Evolutionary conservation across 1,139 yeast species (phyloP).

Genomic region (Taphrina confusa): DNA sequence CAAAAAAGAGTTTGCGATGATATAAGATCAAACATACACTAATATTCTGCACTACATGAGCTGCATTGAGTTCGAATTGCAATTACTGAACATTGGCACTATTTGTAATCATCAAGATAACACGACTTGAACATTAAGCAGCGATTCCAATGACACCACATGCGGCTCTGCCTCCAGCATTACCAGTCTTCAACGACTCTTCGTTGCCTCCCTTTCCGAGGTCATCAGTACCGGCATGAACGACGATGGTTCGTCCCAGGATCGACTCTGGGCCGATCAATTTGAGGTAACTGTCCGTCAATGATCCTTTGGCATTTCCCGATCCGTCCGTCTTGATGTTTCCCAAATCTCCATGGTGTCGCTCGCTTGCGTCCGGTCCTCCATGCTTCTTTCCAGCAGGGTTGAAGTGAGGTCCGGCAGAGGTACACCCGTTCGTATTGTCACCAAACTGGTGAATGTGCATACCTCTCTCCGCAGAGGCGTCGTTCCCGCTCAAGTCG

Average conservation of each 20-base stretch:
- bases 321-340: constrained; percentile 80
- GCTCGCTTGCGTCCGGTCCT: constrained; percentile 81
- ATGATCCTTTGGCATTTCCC: constrained; percentile 88
- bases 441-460: constrained; percentile 98
- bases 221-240: constrained; percentile 93
- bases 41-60: too few relatives aligned
- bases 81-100: too few relatives aligned
- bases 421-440: constrained; percentile 97
- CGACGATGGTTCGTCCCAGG: constrained; percentile 93
- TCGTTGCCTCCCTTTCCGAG: constrained; percentile 94
- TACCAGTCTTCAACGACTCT: constrained; percentile 95
- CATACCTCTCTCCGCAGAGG: constrained; percentile 92
- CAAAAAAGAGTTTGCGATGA: too few relatives aligned
- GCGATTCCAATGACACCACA: constrained; percentile 94
- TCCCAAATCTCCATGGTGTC: constrained; percentile 98
- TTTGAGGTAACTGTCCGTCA: constrained; percentile 73
- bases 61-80: too few relatives aligned
- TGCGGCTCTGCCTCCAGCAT: constrained; percentile 98
- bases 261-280: constrained; percentile 82
- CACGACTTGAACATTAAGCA: too few relatives aligned
- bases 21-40: too few relatives aligned
- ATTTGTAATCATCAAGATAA: too few relatives aligned
- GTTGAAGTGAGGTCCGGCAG: constrained; percentile 99
- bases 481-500: constrained; percentile 82
- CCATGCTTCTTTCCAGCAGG: constrained; percentile 91